Percentiles rank a stretch among this genome's conserved stretches.
Evolutionary conservation across 2,329 filamentous ascomycete species (phyloP).

Genomic region (Emmonsiellopsis sp.): DNA sequence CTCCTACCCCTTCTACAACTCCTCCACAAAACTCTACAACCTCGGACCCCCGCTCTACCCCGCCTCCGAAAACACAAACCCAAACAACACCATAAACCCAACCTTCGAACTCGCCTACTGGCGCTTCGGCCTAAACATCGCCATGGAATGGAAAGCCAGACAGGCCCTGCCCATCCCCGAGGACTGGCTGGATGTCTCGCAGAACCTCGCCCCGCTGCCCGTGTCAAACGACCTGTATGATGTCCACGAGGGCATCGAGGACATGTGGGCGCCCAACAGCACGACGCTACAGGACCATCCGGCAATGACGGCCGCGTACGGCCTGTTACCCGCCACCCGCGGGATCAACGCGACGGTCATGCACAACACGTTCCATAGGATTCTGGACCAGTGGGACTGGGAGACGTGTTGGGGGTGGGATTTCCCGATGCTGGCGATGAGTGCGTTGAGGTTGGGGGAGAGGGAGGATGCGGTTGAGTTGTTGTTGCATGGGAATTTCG

Average conservation of each 20-base stretch:
- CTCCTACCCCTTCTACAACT: constrained; percentile 47
- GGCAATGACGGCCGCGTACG: constrained; percentile 37
- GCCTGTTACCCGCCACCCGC: constrained; percentile 33
- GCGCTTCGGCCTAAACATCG: constrained; percentile 50
- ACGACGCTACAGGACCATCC: constrained; percentile 34
- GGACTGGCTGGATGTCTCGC: constrained; percentile 40
- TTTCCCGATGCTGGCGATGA: constrained; percentile 39
- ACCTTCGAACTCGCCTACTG: constrained; percentile 53
- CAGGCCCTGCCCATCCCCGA: constrained; percentile 35
- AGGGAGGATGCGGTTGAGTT: constrained; percentile 31
- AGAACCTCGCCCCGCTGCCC: constrained; percentile 46
- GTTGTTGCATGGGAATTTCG: constrained; percentile 41
- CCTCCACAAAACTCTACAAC: constrained; percentile 43
- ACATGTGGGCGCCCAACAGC: constrained; percentile 30
- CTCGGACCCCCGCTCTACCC: constrained; percentile 44
- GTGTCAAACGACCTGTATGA: constrained; percentile 42
- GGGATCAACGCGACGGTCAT: constrained; percentile 29
- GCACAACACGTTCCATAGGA: constrained; percentile 29
- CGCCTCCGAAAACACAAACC: constrained; percentile 49
- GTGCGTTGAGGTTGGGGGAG: constrained; percentile 34
- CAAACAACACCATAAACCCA: constrained; percentile 48
- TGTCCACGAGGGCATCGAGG: constrained; percentile 44
- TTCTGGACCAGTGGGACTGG: constrained; percentile 35
- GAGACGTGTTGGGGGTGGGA: constrained; percentile 39
- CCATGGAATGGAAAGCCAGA: constrained; percentile 43